A percentile compares a stretch with the other conserved stretches of the same genome.
Evolutionary conservation across 2,329 filamentous ascomycete species (phyloP).

Genomic region (Alternaria triticimaculans): DNA sequence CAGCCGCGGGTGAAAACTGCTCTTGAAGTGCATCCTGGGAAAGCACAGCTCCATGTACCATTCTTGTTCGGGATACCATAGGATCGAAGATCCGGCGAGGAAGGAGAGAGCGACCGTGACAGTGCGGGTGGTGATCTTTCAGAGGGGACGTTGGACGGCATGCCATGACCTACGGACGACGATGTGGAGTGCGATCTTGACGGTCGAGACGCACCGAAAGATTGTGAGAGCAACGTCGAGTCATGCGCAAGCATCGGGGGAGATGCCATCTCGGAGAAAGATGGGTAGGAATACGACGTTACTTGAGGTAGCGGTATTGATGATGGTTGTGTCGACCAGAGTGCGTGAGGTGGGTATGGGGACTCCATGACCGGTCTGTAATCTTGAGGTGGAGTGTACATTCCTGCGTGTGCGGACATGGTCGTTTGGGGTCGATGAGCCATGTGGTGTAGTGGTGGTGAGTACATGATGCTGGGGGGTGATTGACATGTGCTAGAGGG

Average conservation of each 20-base stretch:
- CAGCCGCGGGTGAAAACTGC: conserved; percentile 65
- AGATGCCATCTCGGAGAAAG: conserved; percentile 36
- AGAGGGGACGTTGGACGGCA: conserved; percentile 31
- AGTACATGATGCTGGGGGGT: conserved; percentile 48
- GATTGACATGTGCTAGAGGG: conserved; percentile 47
- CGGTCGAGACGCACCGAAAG: conserved; percentile 29
- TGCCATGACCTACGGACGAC: conserved; percentile 35
- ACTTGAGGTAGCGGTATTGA: conserved; percentile 37
- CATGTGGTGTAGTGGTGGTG: conserved; percentile 45
- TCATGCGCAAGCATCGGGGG: conserved; percentile 33
- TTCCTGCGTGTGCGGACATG: conserved; percentile 30
- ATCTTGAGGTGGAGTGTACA: conserved; percentile 39
- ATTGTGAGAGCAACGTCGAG: conserved; percentile 30
- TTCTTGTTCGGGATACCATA: conserved; percentile 55
- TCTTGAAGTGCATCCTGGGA: conserved; percentile 65
- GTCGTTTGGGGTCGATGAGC: conserved; percentile 31
- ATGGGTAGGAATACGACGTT: conserved; percentile 45
- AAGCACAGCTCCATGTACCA: conserved; percentile 64
- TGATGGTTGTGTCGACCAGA: conserved; percentile 42
- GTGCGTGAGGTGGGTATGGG: conserved; percentile 42
- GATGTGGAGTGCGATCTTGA: conserved; percentile 47
- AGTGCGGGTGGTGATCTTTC: conserved; percentile 41
- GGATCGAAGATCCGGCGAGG: conserved; percentile 48
- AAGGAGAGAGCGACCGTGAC: conserved; percentile 50
- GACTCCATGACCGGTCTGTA: conserved; percentile 41